Evolutionary conservation across 129 eudicot species (phyloP).

Genomic region (Artemisia argyi): DNA sequence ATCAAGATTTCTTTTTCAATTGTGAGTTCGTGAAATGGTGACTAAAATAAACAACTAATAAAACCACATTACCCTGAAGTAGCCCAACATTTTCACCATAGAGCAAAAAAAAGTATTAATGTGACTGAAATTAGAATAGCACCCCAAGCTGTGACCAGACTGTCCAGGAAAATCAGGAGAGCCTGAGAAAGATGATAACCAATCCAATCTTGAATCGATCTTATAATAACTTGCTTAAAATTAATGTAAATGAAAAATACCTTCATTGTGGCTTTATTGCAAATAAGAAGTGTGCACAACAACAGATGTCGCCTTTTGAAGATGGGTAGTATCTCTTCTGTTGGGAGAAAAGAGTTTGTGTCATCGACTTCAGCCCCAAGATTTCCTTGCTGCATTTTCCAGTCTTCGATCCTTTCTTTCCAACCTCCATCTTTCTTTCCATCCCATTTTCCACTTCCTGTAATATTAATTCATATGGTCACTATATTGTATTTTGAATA

Average conservation of each 20-base stretch:
- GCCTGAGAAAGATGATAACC: slow-evolving; percentile 51
- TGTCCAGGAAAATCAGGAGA: slow-evolving; percentile 88
- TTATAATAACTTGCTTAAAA: not conserved
- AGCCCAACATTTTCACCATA: too few relatives aligned
- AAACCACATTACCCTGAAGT: too few relatives aligned
- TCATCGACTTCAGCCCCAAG: slow-evolving; percentile 65
- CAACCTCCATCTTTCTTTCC: too few relatives aligned
- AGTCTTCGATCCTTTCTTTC: slow-evolving; percentile 31
- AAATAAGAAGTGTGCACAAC: slow-evolving; percentile 85
- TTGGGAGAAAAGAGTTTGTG: slow-evolving; percentile 28
- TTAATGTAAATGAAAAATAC: slow-evolving; percentile 29
- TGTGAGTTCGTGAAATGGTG: too few relatives aligned
- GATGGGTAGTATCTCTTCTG: slow-evolving; percentile 29
- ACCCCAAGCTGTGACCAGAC: slow-evolving; percentile 83
- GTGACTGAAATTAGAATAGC: slow-evolving; percentile 96
- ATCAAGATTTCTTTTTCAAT: too few relatives aligned
- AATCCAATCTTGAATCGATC: not conserved
- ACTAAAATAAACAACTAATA: too few relatives aligned
- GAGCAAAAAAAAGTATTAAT: slow-evolving; percentile 67
- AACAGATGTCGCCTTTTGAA: slow-evolving; percentile 30
- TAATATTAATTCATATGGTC: too few relatives aligned
- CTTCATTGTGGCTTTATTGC: slow-evolving; percentile 98
- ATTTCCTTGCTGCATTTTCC: slow-evolving; percentile 67
- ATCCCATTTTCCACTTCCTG: too few relatives aligned
- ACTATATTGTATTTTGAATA: too few relatives aligned